Evolutionary conservation across 495 filamentous ascomycete genomes (phyloP).

Genomic region (Aspergillus sclerotiicarbonarius): DNA sequence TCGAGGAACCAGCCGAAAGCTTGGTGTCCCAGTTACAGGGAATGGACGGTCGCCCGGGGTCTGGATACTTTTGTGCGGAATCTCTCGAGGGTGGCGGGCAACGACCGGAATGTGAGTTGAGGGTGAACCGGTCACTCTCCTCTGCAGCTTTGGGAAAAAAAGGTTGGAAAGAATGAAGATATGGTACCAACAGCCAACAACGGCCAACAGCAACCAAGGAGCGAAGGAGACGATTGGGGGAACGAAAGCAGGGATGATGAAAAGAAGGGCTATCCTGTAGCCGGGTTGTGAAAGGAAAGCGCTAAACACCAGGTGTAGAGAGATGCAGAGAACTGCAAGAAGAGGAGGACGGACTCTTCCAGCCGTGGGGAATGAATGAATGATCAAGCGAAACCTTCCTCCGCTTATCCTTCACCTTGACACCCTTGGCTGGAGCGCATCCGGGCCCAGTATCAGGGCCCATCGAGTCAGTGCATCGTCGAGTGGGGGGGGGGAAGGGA

Average conservation of each 20-base stretch:
- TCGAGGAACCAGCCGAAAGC: background rate
- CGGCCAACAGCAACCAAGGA: slow-evolving; percentile 15
- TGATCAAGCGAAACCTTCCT: slow-evolving; percentile 5
- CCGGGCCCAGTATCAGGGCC: background rate
- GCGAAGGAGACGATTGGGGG: slow-evolving; percentile 6
- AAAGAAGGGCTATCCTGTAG: background rate
- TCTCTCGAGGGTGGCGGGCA: slow-evolving; percentile 26
- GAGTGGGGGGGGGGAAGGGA: background rate
- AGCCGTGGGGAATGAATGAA: slow-evolving; percentile 3
- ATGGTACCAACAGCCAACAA: background rate
- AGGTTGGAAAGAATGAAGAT: slow-evolving; percentile 19
- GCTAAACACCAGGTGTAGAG: background rate
- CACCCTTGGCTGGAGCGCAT: background rate
- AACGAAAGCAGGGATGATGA: slow-evolving; percentile 1
- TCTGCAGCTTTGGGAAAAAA: slow-evolving; percentile 11
- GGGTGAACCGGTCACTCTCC: slow-evolving; percentile 35
- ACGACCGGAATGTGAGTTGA: slow-evolving; percentile 40
- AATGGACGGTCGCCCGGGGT: slow-evolving; percentile 2
- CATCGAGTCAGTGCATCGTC: background rate
- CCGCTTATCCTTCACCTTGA: background rate
- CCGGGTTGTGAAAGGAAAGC: background rate
- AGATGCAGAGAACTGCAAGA: slow-evolving; percentile 1
- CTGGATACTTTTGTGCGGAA: background rate
- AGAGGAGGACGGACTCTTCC: background rate
- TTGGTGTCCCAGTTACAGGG: background rate